Conservation (phyloP, 176 grass and related monocot species). For the Metroxylon sagu region DNA sequence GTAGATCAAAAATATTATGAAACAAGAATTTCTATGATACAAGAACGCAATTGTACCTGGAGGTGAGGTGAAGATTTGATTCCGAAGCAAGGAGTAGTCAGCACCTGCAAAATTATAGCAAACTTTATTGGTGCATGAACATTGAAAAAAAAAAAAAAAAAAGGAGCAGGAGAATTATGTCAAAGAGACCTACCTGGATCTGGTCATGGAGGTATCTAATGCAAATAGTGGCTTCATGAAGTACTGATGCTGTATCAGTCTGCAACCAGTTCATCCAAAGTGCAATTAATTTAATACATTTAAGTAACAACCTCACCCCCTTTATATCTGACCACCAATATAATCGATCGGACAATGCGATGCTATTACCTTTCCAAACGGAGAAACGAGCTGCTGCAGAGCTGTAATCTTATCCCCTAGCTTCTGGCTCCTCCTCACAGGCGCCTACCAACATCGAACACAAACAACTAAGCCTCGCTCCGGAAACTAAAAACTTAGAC, state of each 20-base stretch:
- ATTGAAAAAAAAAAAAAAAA: no score
- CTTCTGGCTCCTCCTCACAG: conserved; percentile 62
- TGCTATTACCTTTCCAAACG: conserved; percentile 53
- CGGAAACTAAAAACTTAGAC: neutral
- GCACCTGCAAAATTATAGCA: conserved; percentile 13
- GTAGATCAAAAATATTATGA: no score
- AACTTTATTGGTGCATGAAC: neutral
- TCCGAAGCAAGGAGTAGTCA: conserved; percentile 23
- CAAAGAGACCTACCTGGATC: conserved; percentile 31
- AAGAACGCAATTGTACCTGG: conserved; percentile 11
- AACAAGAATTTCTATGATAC: no score
- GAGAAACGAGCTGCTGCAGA: conserved; percentile 75
- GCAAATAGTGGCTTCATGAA: conserved; percentile 55
- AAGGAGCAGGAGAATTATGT: neutral
- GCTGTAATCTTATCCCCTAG: conserved; percentile 61
- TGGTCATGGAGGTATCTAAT: conserved; percentile 54
- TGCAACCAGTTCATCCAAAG: conserved; percentile 12
- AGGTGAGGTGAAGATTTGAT: conserved; percentile 6
- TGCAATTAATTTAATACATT: no score
- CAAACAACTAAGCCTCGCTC: neutral
- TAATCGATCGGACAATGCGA: no score
- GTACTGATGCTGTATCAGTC: conserved; percentile 72
- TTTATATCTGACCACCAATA: no score
- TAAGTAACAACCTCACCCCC: no score
- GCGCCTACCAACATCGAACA: conserved; percentile 14